phyloP scores from a whole-genome alignment of 768 basidiomycete genomes.

The Lentinula raphanica region DNA sequence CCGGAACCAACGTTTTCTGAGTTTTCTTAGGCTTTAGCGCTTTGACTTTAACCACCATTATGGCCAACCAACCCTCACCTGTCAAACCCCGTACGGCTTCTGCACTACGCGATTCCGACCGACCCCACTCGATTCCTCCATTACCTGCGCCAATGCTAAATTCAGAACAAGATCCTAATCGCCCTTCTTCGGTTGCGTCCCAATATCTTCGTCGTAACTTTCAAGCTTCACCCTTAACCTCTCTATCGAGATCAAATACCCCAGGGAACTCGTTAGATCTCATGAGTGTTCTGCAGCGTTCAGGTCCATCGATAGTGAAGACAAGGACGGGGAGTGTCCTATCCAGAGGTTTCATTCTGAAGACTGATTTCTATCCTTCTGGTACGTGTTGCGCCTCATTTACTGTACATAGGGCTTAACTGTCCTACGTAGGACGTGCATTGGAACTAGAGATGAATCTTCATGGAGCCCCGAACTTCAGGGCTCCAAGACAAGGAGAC shows the following conservation, averaged over 20 bases:
- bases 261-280: constrained; percentile 45
- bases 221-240: not conserved
- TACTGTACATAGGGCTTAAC: not conserved
- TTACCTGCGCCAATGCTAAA: not conserved
- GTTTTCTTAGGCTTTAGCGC: no score
- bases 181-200: not conserved
- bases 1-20: not conserved
- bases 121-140: constrained; percentile 1
- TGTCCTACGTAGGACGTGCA: constrained; percentile 60
- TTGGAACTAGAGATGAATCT: constrained; percentile 87
- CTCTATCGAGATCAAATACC: not conserved
- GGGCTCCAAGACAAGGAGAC: constrained; percentile 70
- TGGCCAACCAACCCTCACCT: not conserved
- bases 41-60: not conserved
- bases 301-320: constrained; percentile 74
- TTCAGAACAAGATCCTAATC: not conserved
- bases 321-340: constrained; percentile 79
- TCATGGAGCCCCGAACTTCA: constrained; percentile 94
- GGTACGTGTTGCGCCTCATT: constrained; percentile 30
- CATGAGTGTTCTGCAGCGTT: constrained; percentile 56
- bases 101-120: not conserved
- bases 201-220: not conserved
- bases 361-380: constrained; percentile 86
- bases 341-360: constrained; percentile 86
- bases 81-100: not conserved